A percentile compares a stretch with the other conserved stretches of the same genome.
Evolutionary conservation across 2,329 filamentous ascomycete genomes (phyloP).

Genomic region (Alternaria longipes): DNA sequence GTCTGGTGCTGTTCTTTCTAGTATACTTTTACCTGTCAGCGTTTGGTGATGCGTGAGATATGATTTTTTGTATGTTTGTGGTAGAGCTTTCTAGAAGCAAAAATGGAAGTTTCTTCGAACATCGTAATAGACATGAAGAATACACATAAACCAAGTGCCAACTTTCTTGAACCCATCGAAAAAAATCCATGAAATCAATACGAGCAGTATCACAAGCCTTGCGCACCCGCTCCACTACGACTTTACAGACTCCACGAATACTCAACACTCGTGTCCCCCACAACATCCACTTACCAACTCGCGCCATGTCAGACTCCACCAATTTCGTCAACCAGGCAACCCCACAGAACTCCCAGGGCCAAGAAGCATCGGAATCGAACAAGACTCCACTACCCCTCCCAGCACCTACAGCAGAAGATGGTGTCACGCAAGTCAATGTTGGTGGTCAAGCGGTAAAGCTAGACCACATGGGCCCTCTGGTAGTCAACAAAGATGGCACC

Average conservation of each 20-base stretch:
- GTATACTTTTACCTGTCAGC: not conserved
- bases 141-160: not conserved
- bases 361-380: not conserved
- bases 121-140: not conserved
- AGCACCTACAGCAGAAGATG: not conserved
- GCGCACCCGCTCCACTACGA: not conserved
- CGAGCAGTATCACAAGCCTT: not conserved
- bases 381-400: conserved; percentile 15
- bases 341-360: not conserved
- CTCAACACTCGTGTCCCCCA: not conserved
- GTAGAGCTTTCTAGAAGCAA: conserved; percentile 8
- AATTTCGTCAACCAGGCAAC: not conserved
- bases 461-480: conserved; percentile 75
- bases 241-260: not conserved
- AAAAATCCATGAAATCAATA: not conserved
- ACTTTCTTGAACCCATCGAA: not conserved
- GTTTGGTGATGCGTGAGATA: not conserved
- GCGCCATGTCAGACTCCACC: conserved; percentile 5
- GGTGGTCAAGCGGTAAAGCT: conserved; percentile 61
- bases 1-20: not conserved
- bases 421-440: conserved; percentile 40
- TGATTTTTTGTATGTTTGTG: not conserved
- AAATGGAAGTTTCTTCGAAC: not conserved
- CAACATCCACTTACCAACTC: not conserved
- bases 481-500: conserved; percentile 77